Evolutionary conservation across 305 asterid genomes (phyloP), one percentile per base, ranked within the genome.

Genomic region (Fraxinus ornus): DNA sequence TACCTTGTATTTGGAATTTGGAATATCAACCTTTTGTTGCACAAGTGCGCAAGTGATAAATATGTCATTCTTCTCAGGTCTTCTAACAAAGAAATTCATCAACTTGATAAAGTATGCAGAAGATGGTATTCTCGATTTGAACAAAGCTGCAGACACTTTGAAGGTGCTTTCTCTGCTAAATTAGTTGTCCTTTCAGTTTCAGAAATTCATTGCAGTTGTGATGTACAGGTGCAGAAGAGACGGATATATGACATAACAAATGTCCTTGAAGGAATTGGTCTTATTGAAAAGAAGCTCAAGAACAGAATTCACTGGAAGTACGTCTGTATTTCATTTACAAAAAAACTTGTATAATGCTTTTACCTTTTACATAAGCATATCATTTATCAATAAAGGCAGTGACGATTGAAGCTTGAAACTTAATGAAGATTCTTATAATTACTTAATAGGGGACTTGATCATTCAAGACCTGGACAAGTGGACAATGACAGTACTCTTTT

Each of bases 191-290:
- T 80, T 84, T 66, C 9, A 22, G 37, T 47, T 52, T 44, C 37
- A 37, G 72, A 81, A 79, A 82, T 57, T 70, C 82, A 82, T 47
- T 71, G 79, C 76, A 80, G 76, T 83, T 76, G 35, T 84, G 83
- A 82, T 84, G 0, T 81, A 82, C 92, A 97, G 99, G 99, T 94
- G 85, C 99, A 96, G 82, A 96, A 96, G 92, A 92, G 99, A 88
- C 90, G 98, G 84, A 96, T 94, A 82, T 96, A 96, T 87, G 98
- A 96, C 86, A 96, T 96, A 82, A 96, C 99, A 55, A 96, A 94
- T 89, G 99, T 96, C 83, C 99, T 96, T 66, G 99, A 96, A 88
- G 99, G 99, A 78, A 96, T 96, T 88, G 98, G 98, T 83, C 98
- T 94, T 37, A 96, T 96, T 81, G 99, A 96, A 85, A 96, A 96